Evolutionary conservation across 495 filamentous ascomycete species (phyloP).

Genomic region (Annulohypoxylon nitens): DNA sequence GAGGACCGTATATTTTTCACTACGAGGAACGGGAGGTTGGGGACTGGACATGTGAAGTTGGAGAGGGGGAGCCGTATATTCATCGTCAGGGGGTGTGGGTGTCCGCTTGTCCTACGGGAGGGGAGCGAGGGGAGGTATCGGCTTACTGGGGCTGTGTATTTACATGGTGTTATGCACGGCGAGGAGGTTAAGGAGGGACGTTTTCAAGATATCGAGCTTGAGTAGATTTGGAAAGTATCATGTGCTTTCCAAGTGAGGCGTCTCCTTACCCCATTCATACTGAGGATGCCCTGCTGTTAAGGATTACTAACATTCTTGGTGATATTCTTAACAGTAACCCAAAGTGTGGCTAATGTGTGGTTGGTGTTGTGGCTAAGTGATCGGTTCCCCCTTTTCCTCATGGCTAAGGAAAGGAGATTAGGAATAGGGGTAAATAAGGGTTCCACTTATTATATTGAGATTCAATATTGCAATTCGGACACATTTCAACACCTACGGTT

Average conservation of each 20-base stretch:
- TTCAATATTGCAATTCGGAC: no score
- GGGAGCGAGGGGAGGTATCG: neutral
- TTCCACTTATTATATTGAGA: no score
- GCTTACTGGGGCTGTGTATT: neutral
- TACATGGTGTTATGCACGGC: neutral
- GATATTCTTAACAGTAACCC: no score
- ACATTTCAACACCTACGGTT: no score
- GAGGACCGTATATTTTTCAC: neutral
- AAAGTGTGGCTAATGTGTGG: no score
- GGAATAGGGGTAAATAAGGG: no score
- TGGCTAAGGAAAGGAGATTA: no score
- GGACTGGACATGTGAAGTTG: neutral
- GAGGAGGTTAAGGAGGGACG: neutral
- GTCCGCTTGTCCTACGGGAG: neutral
- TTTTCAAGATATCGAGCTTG: neutral
- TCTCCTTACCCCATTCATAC: neutral
- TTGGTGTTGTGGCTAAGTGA: no score
- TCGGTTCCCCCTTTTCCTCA: no score
- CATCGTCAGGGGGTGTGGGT: neutral
- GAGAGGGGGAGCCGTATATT: neutral
- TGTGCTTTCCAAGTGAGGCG: neutral
- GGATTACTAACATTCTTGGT: neutral
- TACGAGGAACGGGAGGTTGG: neutral
- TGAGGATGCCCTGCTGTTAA: neutral
- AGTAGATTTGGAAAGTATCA: neutral